These are phyloP conservation scores for Hordeum pubiflorum DNA, from an alignment of 202 grass and related monocot species.

Conservation along the genomic window DNA sequence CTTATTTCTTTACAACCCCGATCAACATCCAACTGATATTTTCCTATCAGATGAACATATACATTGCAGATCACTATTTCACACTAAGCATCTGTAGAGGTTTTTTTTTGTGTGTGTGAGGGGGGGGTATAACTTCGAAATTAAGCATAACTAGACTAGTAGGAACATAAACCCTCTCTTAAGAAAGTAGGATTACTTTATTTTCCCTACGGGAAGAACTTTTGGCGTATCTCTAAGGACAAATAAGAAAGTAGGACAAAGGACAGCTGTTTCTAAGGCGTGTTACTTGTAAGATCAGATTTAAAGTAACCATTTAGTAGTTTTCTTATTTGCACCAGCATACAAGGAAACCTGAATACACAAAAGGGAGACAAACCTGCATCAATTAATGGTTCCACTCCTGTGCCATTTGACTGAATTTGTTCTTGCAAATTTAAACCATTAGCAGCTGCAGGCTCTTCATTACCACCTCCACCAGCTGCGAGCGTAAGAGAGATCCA, in stretches of 20 bases:
- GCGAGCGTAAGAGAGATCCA: conserved; percentile 77
- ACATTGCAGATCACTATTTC: neutral
- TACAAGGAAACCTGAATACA: conserved; percentile 16
- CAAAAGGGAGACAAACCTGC: conserved; percentile 54
- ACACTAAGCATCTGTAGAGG: neutral
- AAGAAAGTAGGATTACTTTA: neutral
- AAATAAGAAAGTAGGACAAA: neutral
- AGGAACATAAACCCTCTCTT: neutral
- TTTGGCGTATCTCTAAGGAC: neutral
- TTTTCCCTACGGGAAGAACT: neutral
- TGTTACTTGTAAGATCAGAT: neutral
- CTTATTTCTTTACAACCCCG: neutral
- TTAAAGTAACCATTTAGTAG: neutral
- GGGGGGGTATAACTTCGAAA: neutral
- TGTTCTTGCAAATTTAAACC: conserved; percentile 36
- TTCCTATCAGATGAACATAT: neutral
- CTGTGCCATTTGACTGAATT: conserved; percentile 35
- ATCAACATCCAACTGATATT: neutral
- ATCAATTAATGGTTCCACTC: conserved; percentile 37
- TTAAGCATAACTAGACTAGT: neutral
- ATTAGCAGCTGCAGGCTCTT: conserved; percentile 37
- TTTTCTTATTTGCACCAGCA: neutral
- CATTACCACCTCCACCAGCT: conserved; percentile 49
- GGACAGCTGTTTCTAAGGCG: neutral
- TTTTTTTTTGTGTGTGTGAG: neutral